Evolutionary conservation across 139 green algal genomes (phyloP).

Genomic region (Haematococcus sp.): DNA sequence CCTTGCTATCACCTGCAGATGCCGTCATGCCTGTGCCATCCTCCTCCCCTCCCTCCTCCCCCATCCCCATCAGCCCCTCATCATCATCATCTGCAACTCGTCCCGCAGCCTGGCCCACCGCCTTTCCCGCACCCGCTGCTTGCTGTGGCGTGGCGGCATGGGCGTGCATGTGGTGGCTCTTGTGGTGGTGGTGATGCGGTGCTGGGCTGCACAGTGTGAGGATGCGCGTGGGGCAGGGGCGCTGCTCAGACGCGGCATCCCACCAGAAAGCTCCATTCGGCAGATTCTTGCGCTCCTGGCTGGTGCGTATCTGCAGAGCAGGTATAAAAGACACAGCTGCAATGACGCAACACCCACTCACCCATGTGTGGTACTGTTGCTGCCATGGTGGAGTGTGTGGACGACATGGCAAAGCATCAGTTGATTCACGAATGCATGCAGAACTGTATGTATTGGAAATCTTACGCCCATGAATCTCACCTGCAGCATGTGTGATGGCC

Average conservation of each 20-base stretch:
- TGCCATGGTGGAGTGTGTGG: too few relatives aligned
- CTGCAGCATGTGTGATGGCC: slow-evolving; percentile 56
- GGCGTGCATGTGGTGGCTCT: not conserved
- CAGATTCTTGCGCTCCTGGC: slow-evolving; percentile 58
- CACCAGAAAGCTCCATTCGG: slow-evolving; percentile 52
- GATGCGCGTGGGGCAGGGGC: not conserved
- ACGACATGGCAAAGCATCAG: too few relatives aligned
- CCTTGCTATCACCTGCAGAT: not conserved
- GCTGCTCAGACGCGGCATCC: not conserved
- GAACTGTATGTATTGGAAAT: too few relatives aligned
- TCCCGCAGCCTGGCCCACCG: not conserved
- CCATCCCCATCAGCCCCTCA: too few relatives aligned
- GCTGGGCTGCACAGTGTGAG: not conserved
- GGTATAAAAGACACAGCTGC: not conserved
- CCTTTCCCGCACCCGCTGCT: not conserved
- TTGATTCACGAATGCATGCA: too few relatives aligned
- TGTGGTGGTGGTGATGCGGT: not conserved
- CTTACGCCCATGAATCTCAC: slow-evolving; percentile 15
- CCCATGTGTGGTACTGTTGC: not conserved
- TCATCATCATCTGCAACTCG: not conserved
- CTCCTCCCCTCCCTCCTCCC: not conserved
- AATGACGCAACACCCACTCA: not conserved
- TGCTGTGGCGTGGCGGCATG: not conserved
- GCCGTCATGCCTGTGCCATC: not conserved
- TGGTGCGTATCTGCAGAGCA: slow-evolving; percentile 29